A percentile compares a stretch with the other conserved stretches of the same genome.
phyloP scores from a whole-genome alignment of 768 basidiomycete species.

The Phylloporus rhodoxanthus region DNA sequence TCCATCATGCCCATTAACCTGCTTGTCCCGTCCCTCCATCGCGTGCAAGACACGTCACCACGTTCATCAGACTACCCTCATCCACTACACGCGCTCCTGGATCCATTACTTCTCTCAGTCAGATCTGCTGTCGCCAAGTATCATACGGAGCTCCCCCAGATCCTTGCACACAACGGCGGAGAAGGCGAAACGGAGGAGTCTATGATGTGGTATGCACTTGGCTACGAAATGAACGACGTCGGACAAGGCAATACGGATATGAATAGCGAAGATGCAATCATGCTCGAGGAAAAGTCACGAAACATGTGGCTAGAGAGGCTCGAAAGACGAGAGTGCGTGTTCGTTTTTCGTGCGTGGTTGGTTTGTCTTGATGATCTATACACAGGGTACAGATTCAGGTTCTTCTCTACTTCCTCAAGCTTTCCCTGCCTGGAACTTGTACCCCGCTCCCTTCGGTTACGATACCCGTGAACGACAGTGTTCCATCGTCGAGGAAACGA shows the following conservation, averaged over 20 bases:
- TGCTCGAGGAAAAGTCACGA: constrained; percentile 50
- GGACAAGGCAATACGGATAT: constrained; percentile 25
- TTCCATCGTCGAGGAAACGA: constrained; percentile 28
- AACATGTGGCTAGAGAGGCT: constrained; percentile 55
- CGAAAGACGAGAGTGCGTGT: constrained; percentile 61
- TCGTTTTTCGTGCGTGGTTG: not conserved
- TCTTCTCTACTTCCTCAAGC: constrained; percentile 58
- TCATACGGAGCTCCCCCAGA: constrained; percentile 53
- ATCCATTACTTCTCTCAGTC: constrained; percentile 58
- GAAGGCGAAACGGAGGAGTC: constrained; percentile 61
- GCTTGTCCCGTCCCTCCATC: constrained; percentile 51
- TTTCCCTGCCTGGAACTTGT: constrained; percentile 51
- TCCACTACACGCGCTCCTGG: constrained; percentile 53
- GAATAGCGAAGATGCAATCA: constrained; percentile 18
- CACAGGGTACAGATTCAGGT: constrained; percentile 73
- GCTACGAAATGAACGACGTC: constrained; percentile 43
- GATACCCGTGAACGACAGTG: constrained; percentile 21
- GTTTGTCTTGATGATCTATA: constrained; percentile 3
- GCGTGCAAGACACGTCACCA: constrained; percentile 36
- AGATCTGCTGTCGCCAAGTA: constrained; percentile 55
- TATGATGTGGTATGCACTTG: constrained; percentile 72
- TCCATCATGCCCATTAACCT: constrained; percentile 64
- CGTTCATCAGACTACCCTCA: constrained; percentile 35
- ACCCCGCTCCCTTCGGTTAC: constrained; percentile 27
- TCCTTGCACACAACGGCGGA: constrained; percentile 54